Conservation (phyloP, 768 basidiomycete species). For the Suillus variegatus region DNA sequence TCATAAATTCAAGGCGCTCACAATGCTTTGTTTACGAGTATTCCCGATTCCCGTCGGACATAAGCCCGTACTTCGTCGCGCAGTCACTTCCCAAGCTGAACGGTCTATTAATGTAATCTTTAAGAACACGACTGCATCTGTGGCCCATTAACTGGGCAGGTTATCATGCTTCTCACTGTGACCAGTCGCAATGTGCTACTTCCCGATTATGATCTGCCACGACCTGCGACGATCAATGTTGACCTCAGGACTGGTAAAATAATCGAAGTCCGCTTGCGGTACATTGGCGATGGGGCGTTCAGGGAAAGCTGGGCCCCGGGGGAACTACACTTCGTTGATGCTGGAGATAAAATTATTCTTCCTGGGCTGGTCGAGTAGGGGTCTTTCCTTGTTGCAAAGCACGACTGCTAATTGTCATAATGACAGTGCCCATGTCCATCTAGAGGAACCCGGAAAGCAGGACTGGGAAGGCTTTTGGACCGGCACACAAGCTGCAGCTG, state of each 20-base stretch:
- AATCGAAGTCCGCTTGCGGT: slow-evolving; percentile 42
- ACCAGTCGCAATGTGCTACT: slow-evolving; percentile 61
- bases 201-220: slow-evolving; percentile 45
- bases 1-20: neutral
- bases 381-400: neutral
- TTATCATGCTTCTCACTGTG: slow-evolving; percentile 37
- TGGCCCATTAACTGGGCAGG: slow-evolving; percentile 3
- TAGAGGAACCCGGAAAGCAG: slow-evolving; percentile 91
- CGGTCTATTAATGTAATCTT: slow-evolving; percentile 4
- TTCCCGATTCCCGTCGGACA: neutral
- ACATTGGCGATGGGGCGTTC: slow-evolving; percentile 31
- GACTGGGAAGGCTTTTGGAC: slow-evolving; percentile 95
- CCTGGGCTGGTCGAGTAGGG: slow-evolving; percentile 84
- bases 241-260: slow-evolving; percentile 63
- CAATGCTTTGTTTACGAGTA: neutral
- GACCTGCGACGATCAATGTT: slow-evolving; percentile 68
- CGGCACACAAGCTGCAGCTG: slow-evolving; percentile 89
- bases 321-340: slow-evolving; percentile 50
- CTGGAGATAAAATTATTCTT: slow-evolving; percentile 58
- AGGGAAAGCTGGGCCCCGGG: neutral
- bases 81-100: neutral
- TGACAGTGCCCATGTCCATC: slow-evolving; percentile 82
- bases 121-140: slow-evolving; percentile 13
- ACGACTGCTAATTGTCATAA: neutral
- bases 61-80: neutral